A percentile compares a stretch with the other conserved stretches of the same genome.
phyloP scores from a whole-genome alignment of 2,329 filamentous ascomycete species.

The Beauveria sp. region DNA sequence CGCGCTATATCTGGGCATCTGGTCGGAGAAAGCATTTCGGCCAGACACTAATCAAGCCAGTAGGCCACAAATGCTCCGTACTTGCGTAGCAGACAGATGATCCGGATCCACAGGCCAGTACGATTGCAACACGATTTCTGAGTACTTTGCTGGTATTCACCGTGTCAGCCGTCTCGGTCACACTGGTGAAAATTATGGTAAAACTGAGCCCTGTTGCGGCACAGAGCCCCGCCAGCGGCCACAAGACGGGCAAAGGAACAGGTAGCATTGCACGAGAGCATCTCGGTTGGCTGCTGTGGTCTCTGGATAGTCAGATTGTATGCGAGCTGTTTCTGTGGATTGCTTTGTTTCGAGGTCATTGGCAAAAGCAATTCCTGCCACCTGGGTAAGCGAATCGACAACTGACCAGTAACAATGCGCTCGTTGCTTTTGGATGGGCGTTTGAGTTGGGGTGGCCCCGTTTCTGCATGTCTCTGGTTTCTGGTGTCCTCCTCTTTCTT shows the following conservation, averaged over 20 bases:
- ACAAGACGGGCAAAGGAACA: background rate
- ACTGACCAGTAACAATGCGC: background rate
- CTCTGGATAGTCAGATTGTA: background rate
- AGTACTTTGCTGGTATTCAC: background rate
- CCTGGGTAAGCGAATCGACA: background rate
- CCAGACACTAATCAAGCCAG: background rate
- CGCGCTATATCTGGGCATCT: conserved; percentile 4
- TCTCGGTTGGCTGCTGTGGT: background rate
- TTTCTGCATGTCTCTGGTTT: background rate
- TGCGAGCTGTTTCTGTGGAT: background rate
- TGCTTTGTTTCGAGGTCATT: background rate
- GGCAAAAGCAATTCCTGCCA: background rate
- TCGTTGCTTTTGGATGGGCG: conserved; percentile 5
- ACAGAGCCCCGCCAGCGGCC: background rate
- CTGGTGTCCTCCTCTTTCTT: background rate
- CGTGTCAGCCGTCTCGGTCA: background rate
- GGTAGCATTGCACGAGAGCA: background rate
- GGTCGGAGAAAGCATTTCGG: background rate
- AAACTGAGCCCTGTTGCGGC: background rate
- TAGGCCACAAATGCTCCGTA: background rate
- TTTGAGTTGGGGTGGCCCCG: background rate
- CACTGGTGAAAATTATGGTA: background rate
- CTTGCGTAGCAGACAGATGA: background rate
- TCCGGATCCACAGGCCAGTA: background rate
- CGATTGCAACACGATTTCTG: background rate